These are phyloP conservation scores for Leccinum huronense DNA, from an alignment of 1,284 basidiomycete genomes.

Conservation along the genomic window DNA sequence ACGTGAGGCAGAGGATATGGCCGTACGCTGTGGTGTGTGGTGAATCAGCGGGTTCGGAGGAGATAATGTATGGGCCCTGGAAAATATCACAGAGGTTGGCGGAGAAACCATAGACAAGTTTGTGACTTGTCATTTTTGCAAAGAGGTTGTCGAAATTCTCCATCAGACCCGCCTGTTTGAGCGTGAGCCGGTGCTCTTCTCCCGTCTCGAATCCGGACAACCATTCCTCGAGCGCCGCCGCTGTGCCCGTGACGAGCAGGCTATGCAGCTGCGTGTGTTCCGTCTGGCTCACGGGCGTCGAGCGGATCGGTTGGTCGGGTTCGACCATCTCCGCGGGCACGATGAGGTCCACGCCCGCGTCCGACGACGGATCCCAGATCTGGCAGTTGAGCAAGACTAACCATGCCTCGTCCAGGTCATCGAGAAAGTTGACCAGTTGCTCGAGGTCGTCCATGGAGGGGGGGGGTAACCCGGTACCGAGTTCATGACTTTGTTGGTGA, in stretches of 20 bases:
- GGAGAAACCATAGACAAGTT: no score
- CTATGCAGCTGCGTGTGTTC: conserved; percentile 66
- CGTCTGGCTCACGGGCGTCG: conserved; percentile 58
- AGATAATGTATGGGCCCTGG: no score
- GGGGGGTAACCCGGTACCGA: conserved; percentile 57
- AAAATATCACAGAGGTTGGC: no score
- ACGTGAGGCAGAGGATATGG: no score
- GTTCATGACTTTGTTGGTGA: conserved; percentile 62
- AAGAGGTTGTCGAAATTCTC: conserved; percentile 64
- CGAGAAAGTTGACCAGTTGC: conserved; percentile 59
- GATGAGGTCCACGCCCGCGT: conserved; percentile 49
- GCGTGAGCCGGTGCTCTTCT: conserved; percentile 38
- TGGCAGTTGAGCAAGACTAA: conserved; percentile 57
- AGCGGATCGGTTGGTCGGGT: conserved; percentile 29
- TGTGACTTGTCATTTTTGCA: conserved; percentile 25
- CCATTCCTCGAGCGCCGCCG: conserved; percentile 67
- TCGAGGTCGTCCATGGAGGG: conserved; percentile 40
- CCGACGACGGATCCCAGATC: conserved; percentile 56
- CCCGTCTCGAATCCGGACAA: conserved; percentile 40
- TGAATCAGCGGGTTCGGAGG: no score
- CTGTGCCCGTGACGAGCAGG: conserved; percentile 53
- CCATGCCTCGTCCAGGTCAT: conserved; percentile 73
- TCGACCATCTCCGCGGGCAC: conserved; percentile 36
- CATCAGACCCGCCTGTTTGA: conserved; percentile 53
- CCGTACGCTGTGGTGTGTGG: no score